phyloP scores from a whole-genome alignment of 805 yeast species.

The Wickerhamiella kurtzmanii region DNA sequence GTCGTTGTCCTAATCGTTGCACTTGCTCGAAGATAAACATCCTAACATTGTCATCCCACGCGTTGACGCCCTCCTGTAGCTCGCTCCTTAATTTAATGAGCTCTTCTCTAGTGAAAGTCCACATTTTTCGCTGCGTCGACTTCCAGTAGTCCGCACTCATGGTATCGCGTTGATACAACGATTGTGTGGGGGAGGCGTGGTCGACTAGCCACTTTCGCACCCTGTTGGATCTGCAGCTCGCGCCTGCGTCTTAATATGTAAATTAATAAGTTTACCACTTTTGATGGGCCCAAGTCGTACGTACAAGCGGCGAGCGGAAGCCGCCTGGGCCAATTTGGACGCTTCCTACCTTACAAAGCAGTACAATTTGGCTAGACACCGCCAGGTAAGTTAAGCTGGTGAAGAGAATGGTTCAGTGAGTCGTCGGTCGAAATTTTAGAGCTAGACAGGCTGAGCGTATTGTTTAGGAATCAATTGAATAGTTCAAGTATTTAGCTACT shows the following conservation, averaged over 20 bases:
- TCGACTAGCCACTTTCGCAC: not conserved
- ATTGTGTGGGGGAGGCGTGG: not conserved
- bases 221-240: not conserved
- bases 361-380: too few relatives aligned
- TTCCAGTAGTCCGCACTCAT: conserved; percentile 64
- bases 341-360: too few relatives aligned
- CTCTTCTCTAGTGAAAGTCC: conserved; percentile 65
- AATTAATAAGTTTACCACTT: not conserved
- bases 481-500: too few relatives aligned
- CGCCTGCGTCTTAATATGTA: not conserved
- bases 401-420: too few relatives aligned
- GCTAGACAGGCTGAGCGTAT: too few relatives aligned
- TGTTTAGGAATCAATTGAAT: too few relatives aligned
- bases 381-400: too few relatives aligned
- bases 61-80: conserved; percentile 17
- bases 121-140: conserved; percentile 63
- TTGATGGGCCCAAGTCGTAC: not conserved
- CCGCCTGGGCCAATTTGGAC: too few relatives aligned
- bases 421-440: too few relatives aligned
- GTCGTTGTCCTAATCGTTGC: conserved; percentile 62
- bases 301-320: too few relatives aligned
- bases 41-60: conserved; percentile 31
- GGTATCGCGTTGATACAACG: not conserved
- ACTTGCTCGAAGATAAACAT: conserved; percentile 68
- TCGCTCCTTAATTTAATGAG: conserved; percentile 33